Evolutionary conservation across 2,329 filamentous ascomycete species (phyloP).

Genomic region (Sporothrix dimorphospora): DNA sequence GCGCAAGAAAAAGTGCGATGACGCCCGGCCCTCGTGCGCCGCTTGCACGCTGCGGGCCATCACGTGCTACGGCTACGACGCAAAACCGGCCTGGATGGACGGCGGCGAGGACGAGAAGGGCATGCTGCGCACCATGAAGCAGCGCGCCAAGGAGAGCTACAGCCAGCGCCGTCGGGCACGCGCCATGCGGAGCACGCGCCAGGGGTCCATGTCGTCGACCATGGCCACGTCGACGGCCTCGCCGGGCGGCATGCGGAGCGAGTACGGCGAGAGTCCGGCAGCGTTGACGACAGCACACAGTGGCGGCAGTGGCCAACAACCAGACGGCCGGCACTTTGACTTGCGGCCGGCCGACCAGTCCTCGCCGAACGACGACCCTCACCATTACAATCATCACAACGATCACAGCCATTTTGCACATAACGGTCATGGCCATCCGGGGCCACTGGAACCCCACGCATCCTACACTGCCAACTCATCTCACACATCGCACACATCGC

Average conservation of each 20-base stretch:
- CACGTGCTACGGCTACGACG: conserved; percentile 26
- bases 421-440: background rate
- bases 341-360: background rate
- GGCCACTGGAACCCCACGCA: conserved; percentile 4
- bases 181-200: background rate
- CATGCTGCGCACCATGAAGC: conserved; percentile 25
- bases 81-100: conserved; percentile 29
- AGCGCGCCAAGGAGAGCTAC: conserved; percentile 29
- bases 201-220: background rate
- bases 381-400: background rate
- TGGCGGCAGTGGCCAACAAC: background rate
- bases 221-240: background rate
- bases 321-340: background rate
- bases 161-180: conserved; percentile 26
- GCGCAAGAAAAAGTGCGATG: conserved; percentile 31
- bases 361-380: background rate
- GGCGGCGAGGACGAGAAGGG: conserved; percentile 20
- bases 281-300: background rate
- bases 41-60: conserved; percentile 24
- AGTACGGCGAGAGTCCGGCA: background rate
- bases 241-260: conserved; percentile 1
- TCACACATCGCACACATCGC: background rate
- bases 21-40: conserved; percentile 22
- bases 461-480: conserved; percentile 5
- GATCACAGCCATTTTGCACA: background rate